A percentile compares a stretch with the other conserved stretches of the same genome.
Evolutionary conservation across 306 rosid genomes (phyloP).

Genomic region (Oxytropis ochrocephala): DNA sequence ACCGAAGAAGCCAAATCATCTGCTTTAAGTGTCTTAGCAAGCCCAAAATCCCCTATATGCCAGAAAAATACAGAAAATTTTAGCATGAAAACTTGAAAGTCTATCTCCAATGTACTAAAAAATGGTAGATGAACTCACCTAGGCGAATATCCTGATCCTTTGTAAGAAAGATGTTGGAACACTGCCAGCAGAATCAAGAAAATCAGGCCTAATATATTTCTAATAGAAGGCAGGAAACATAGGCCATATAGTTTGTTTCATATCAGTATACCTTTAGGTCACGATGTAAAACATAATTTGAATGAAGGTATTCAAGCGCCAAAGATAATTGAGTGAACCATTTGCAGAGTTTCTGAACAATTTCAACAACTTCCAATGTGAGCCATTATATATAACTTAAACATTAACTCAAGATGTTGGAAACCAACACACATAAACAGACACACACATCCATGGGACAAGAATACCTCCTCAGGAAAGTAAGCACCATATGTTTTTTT

Average conservation of each 20-base stretch:
- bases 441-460: neutral
- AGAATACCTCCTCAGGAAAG: constrained; percentile 91
- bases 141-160: constrained; percentile 97
- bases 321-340: constrained; percentile 91
- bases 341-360: constrained; percentile 87
- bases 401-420: constrained; percentile 2
- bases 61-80: constrained; percentile 22
- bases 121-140: constrained; percentile 46
- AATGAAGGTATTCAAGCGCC: constrained; percentile 94
- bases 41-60: constrained; percentile 85
- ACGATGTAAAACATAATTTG: constrained; percentile 87
- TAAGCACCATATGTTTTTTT: constrained; percentile 75
- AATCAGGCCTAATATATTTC: constrained; percentile 8
- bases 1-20: constrained; percentile 99
- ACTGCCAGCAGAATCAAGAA: constrained; percentile 47
- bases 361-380: constrained; percentile 27
- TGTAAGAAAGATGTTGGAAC: constrained; percentile 97
- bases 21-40: constrained; percentile 92
- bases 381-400: constrained; percentile 10
- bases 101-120: constrained; percentile 11
- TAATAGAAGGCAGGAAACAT: neutral
- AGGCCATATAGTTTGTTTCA: neutral
- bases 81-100: constrained; percentile 14
- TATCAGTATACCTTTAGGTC: constrained; percentile 68
- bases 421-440: neutral